Evolutionary conservation across 1,284 basidiomycete species (phyloP).

Genomic region (Ustilago sp.): DNA sequence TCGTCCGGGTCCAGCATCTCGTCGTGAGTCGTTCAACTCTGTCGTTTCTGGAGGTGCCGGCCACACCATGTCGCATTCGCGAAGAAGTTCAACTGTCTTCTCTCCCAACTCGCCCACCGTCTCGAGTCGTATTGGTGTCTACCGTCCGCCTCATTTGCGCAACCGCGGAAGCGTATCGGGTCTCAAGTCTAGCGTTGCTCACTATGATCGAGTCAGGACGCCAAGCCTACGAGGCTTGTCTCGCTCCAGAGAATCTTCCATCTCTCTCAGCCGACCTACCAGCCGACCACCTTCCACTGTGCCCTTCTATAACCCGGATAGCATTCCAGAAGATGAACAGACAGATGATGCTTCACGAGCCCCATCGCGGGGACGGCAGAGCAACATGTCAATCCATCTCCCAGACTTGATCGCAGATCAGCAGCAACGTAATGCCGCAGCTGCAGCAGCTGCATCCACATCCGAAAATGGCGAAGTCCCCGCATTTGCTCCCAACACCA

Average conservation of each 20-base stretch:
- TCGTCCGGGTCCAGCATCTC: slow-evolving; percentile 34
- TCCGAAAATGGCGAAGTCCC: slow-evolving; percentile 7
- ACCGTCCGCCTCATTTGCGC: slow-evolving; percentile 59
- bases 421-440: slow-evolving; percentile 45
- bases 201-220: slow-evolving; percentile 61
- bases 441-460: slow-evolving; percentile 10
- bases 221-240: slow-evolving; percentile 57
- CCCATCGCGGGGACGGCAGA: slow-evolving; percentile 41
- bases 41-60: slow-evolving; percentile 28
- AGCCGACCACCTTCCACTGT: slow-evolving; percentile 51
- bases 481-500: slow-evolving; percentile 27
- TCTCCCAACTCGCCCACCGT: slow-evolving; percentile 41
- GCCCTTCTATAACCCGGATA: slow-evolving; percentile 36
- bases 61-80: slow-evolving; percentile 47
- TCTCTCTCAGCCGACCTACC: slow-evolving; percentile 43
- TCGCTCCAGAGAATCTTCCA: slow-evolving; percentile 53
- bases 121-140: slow-evolving; percentile 46
- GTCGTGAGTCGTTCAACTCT: slow-evolving; percentile 50
- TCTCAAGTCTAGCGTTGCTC: slow-evolving; percentile 54
- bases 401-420: slow-evolving; percentile 48
- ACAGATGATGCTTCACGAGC: slow-evolving; percentile 13
- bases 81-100: slow-evolving; percentile 45
- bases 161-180: slow-evolving; percentile 47
- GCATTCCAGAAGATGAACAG: slow-evolving; percentile 47
- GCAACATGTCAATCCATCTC: slow-evolving; percentile 41